Conservation (phyloP, 2,329 filamentous ascomycete species). For the Nothopassalora personata region DNA sequence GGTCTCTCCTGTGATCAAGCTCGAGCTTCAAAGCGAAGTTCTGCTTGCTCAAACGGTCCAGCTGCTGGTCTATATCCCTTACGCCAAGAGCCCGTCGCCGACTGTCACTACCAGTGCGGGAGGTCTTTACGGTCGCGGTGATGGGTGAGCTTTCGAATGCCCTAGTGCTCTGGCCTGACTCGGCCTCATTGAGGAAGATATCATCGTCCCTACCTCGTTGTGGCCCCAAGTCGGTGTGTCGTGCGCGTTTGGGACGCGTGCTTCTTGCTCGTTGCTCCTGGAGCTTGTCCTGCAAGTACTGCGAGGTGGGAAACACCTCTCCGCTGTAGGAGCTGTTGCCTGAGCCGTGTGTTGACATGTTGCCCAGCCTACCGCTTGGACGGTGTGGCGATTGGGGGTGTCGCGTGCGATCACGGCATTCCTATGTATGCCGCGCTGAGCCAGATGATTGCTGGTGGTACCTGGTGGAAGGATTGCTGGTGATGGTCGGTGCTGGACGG, state of each 20-base stretch:
- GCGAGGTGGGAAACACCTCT: constrained; percentile 28
- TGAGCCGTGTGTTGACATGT: constrained; percentile 13
- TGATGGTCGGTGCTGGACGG: not conserved
- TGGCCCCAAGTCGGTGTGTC: constrained; percentile 33
- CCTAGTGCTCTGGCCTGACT: constrained; percentile 16
- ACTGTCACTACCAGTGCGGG: constrained; percentile 19
- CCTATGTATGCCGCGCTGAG: not conserved
- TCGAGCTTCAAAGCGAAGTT: constrained; percentile 74
- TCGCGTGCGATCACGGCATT: not conserved
- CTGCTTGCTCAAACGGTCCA: constrained; percentile 66
- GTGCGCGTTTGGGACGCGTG: constrained; percentile 27
- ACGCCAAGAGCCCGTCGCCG: constrained; percentile 46
- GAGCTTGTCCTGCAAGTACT: constrained; percentile 34
- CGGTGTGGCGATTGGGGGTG: not conserved
- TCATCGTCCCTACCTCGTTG: constrained; percentile 31
- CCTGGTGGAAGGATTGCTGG: not conserved
- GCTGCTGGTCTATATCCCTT: constrained; percentile 64
- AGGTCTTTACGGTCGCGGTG: constrained; percentile 12
- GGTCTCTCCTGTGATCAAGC: constrained; percentile 62
- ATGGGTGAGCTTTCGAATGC: constrained; percentile 29
- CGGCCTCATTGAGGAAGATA: constrained; percentile 33
- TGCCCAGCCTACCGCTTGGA: not conserved
- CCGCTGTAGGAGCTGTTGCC: constrained; percentile 15
- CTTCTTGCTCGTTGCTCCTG: constrained; percentile 30
- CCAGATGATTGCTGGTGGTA: not conserved